phyloP scores from a whole-genome alignment of 1,139 yeast species.

The Geotrichum restrictum region DNA sequence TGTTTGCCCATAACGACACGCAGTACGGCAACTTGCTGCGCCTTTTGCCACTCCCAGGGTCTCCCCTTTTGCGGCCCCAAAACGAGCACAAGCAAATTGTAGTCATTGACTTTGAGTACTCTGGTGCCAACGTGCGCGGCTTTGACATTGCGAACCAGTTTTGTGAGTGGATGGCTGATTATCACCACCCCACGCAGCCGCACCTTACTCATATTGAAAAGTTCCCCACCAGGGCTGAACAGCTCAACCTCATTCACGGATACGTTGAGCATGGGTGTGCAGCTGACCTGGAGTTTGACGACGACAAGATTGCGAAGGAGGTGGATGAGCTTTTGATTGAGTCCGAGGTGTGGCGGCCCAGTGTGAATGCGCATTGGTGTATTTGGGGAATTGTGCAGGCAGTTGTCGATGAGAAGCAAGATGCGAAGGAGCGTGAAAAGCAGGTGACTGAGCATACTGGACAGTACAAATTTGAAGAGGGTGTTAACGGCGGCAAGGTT shows the following conservation, averaged over 20 bases:
- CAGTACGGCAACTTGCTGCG: constrained; percentile 82
- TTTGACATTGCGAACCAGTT: constrained; percentile 86
- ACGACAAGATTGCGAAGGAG: constrained; percentile 47
- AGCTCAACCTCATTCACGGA: constrained; percentile 65
- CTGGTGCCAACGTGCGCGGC: constrained; percentile 90
- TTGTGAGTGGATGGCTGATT: constrained; percentile 63
- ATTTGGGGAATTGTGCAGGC: constrained; percentile 86
- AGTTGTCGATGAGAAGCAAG: constrained; percentile 33
- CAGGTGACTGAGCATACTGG: constrained; percentile 23
- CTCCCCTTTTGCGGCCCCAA: constrained; percentile 40
- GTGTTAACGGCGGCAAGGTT: constrained; percentile 17
- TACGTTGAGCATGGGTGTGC: constrained; percentile 52
- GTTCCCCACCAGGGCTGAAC: constrained; percentile 67
- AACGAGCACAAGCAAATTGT: constrained; percentile 71
- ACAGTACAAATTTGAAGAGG: constrained; percentile 34
- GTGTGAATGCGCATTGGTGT: constrained; percentile 78
- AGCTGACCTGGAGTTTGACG: constrained; percentile 29
- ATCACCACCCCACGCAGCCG: constrained; percentile 62
- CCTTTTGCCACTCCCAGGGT: constrained; percentile 41
- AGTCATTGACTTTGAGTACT: constrained; percentile 93
- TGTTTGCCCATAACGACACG: constrained; percentile 91
- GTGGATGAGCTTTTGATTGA: constrained; percentile 60
- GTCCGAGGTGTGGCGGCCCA: constrained; percentile 72
- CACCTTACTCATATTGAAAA: constrained; percentile 52
- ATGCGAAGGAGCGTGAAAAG: constrained; percentile 30